phyloP scores from a whole-genome alignment of 73 alveolate species.

The Symbiodinium natans region DNA sequence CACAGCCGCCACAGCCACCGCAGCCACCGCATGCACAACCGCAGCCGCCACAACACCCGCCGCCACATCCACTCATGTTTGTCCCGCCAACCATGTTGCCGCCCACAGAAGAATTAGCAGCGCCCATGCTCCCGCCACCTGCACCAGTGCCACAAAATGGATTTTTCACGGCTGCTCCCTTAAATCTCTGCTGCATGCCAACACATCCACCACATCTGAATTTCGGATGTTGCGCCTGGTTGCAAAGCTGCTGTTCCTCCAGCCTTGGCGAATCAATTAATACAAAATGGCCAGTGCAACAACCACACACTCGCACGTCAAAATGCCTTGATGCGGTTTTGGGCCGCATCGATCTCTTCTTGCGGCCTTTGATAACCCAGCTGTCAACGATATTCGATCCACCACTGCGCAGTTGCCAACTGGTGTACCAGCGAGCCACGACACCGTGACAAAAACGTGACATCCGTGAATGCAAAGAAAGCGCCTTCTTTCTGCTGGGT shows the following conservation, averaged over 20 bases:
- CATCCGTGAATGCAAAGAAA: neutral
- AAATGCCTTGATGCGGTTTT: neutral
- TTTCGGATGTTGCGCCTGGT: neutral
- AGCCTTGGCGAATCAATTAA: neutral
- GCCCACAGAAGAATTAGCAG: constrained; percentile 1
- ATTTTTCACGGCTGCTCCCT: neutral
- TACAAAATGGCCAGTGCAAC: neutral
- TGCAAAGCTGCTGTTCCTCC: neutral
- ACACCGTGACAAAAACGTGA: neutral
- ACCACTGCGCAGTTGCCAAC: neutral
- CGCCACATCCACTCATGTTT: constrained; percentile 45
- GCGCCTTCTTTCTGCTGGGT: constrained; percentile 35
- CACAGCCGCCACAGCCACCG: constrained; percentile 31
- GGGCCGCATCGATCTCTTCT: neutral
- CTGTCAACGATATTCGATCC: neutral
- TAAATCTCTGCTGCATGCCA: neutral
- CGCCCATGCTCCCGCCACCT: neutral
- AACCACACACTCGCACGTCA: neutral
- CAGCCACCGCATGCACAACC: constrained; percentile 32
- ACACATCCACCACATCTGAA: neutral
- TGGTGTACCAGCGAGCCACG: neutral
- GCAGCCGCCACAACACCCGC: constrained; percentile 35
- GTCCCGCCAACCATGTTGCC: neutral
- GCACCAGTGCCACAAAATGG: neutral
- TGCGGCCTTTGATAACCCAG: neutral